Percentiles rank a stretch among this genome's conserved stretches.
Conservation (phyloP, 73 alveolate genomes). For the Symbiodinium natans region DNA sequence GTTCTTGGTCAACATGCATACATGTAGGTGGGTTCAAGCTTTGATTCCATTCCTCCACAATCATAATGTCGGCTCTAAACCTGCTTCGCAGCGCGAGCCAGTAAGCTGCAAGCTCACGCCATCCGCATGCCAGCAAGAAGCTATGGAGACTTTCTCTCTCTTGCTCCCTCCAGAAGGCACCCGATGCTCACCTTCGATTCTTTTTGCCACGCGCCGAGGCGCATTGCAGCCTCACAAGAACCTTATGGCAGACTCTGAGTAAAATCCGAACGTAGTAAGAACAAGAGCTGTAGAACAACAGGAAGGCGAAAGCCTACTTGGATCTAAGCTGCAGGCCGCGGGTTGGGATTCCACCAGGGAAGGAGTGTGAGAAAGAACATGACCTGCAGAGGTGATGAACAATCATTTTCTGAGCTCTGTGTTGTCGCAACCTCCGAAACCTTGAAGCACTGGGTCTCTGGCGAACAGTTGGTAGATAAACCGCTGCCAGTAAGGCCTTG, state of each 20-base stretch:
- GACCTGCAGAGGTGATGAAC: background rate
- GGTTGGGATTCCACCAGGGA: slow-evolving; percentile 49
- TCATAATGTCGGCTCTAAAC: background rate
- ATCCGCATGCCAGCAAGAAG: too few relatives aligned
- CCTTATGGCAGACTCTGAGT: too few relatives aligned
- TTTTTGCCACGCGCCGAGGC: background rate
- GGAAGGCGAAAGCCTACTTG: too few relatives aligned
- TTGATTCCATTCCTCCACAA: too few relatives aligned
- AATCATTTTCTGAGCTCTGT: background rate
- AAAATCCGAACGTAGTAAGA: too few relatives aligned
- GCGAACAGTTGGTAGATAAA: slow-evolving; percentile 16
- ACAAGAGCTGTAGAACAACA: too few relatives aligned
- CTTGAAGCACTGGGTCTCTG: background rate
- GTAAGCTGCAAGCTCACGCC: background rate
- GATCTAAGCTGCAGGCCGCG: slow-evolving; percentile 4
- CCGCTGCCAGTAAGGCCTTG: slow-evolving; percentile 39
- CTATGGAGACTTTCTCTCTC: too few relatives aligned
- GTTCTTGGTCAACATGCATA: too few relatives aligned
- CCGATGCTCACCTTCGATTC: background rate
- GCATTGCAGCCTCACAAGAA: background rate
- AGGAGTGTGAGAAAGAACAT: slow-evolving; percentile 29
- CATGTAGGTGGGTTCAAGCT: too few relatives aligned
- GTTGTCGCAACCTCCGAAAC: background rate
- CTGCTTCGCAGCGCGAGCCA: slow-evolving; percentile 11
- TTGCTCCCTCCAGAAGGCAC: background rate